These are phyloP conservation scores for Jatropha podagrica DNA, from an alignment of 441 rosid species.

Conservation along the genomic window DNA sequence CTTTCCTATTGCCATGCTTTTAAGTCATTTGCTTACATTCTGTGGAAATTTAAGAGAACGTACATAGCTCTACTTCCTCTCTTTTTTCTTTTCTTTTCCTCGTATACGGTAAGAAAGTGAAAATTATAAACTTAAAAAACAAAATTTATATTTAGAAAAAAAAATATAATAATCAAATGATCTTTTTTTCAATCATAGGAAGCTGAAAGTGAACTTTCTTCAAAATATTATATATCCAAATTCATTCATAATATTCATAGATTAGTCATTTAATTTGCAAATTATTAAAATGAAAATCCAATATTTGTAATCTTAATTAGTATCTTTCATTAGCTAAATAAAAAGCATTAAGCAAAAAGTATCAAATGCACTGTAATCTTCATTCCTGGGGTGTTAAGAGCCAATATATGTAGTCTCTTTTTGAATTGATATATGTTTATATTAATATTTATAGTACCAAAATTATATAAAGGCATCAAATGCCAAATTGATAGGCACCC, in stretches of 20 bases:
- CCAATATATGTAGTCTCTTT: neutral
- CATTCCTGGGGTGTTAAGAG: neutral
- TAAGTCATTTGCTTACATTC: no score
- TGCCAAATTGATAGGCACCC: constrained; percentile 23
- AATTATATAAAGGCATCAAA: constrained; percentile 25
- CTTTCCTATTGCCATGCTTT: no score
- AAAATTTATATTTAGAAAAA: no score
- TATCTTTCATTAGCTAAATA: neutral
- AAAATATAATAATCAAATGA: no score
- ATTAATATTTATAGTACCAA: neutral
- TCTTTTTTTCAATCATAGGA: neutral
- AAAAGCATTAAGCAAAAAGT: constrained; percentile 15
- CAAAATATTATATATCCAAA: no score
- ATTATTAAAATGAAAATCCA: neutral
- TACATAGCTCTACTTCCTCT: no score
- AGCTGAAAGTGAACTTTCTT: neutral
- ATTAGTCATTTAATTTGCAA: neutral
- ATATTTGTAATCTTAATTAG: neutral
- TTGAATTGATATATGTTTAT: neutral
- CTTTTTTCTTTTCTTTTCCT: no score
- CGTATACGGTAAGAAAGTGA: no score
- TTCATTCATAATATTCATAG: constrained; percentile 4
- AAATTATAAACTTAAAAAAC: no score
- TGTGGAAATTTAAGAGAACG: no score
- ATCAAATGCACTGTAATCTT: constrained; percentile 1